Base-by-base conservation (phyloP, 108 stramenopile species). In the Skeletonema marinoi region DNA sequence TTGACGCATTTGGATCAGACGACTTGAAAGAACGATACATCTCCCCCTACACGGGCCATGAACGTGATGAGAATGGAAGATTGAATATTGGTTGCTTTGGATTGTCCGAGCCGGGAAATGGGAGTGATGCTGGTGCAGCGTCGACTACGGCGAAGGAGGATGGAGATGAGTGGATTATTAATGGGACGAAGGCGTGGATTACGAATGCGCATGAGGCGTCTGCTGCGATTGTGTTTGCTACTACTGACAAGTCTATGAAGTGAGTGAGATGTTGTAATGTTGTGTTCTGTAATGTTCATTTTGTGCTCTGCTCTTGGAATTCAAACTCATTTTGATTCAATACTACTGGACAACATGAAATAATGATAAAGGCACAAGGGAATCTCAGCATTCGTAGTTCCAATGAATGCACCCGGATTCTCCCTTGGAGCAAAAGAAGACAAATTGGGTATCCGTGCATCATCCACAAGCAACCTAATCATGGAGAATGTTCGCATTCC, bases 141-240 rank as follows among this genome's bases (percentile, higher is more conserved):
- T 68, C 86, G 31, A 97, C 97, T 7, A 98, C 97, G 5, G 98
- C 98, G 11, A 92, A 80, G 36, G 78, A 83, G 25, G 94, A 95
- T 73, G 96, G 96, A 8, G 92, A 92, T 70, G 87, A 89, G 58
- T 99, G 93, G 93, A 87, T 96, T 58, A 75, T 99, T 31, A 97
- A 98, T 82, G 98, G 98, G n/a, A 96, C 96, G 68, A 99, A 99
- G 86, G 98, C 98, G 21, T 99, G 98, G 98, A 99, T 99, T 81
- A 98, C 97, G 32, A 99, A 99, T 84, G 97, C 98, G 7, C 88
- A 96, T 71, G 97, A 98, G 73, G 87, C 97, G 8, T 68, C 86
- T 66, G 93, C 94, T 0, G 94, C 96, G 12, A 90, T 99, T 59
- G 96, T 99, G 7, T 99, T 99, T 85, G 98, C 98, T 35, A 99